Conservation (phyloP, 345 rosid species). For the Boechera divaricarpa region DNA sequence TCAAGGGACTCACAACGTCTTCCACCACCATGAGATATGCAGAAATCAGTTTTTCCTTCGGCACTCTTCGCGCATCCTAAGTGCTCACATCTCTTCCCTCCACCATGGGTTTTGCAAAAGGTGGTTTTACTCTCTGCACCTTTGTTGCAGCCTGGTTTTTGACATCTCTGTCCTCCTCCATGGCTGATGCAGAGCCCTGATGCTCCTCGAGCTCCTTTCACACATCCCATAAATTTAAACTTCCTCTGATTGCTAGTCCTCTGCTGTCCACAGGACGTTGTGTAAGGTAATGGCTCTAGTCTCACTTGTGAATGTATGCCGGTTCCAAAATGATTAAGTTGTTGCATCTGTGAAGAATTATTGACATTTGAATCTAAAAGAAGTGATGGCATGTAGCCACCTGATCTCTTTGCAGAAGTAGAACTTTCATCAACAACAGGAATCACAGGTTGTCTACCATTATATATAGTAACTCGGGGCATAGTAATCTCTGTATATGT, state of each 20-base stretch:
- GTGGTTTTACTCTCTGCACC: conserved; percentile 92
- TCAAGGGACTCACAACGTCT: conserved; percentile 68
- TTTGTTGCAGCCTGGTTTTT: conserved; percentile 79
- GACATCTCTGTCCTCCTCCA: conserved; percentile 97
- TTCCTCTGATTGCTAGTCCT: conserved; percentile 60
- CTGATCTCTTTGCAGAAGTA: conserved; percentile 88
- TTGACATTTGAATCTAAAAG: conserved; percentile 59
- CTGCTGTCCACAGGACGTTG: conserved; percentile 29
- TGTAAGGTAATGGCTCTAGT: conserved; percentile 54
- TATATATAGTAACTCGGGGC: conserved; percentile 41
- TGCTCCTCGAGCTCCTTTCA: conserved; percentile 85
- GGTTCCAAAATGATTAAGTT: conserved; percentile 46
- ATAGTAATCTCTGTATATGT: conserved; percentile 45
- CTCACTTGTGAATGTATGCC: conserved; percentile 44
- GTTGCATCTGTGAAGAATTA: conserved; percentile 42
- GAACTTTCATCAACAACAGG: conserved; percentile 92
- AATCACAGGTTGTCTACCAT: conserved; percentile 47
- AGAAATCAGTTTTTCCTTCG: conserved; percentile 84
- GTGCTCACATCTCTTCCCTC: conserved; percentile 85
- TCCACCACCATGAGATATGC: conserved; percentile 98
- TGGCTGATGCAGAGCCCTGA: conserved; percentile 91
- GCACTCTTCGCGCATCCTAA: conserved; percentile 98
- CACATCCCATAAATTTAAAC: conserved; percentile 75
- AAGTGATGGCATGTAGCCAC: conserved; percentile 93
- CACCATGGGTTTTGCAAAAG: conserved; percentile 92